These are phyloP conservation scores for Mucor saturninus DNA, from an alignment of 371 early-diverging fungal species.

Conservation along the genomic window DNA sequence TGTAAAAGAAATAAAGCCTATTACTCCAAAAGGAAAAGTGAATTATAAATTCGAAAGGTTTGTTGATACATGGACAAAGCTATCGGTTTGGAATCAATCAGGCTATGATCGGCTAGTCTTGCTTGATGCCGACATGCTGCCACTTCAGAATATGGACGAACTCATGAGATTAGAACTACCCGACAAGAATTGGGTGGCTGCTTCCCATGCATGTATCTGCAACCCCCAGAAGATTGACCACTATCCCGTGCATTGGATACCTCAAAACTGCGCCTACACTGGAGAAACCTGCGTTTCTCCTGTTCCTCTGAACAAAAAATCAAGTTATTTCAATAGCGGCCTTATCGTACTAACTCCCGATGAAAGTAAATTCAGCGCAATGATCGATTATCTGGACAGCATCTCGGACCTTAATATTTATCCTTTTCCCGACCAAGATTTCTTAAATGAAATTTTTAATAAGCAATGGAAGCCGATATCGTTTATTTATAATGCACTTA, in stretches of 20 bases:
- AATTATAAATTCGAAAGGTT: conserved; percentile 44
- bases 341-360: conserved; percentile 55
- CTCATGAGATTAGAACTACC: conserved; percentile 47
- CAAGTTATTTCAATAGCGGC: conserved; percentile 59
- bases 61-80: conserved; percentile 79
- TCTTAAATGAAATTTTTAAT: conserved; percentile 55
- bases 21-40: conserved; percentile 78
- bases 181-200: conserved; percentile 40
- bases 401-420: conserved; percentile 36
- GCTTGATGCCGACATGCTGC: conserved; percentile 89
- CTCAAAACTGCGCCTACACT: conserved; percentile 54
- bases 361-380: conserved; percentile 24
- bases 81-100: conserved; percentile 78
- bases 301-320: background rate
- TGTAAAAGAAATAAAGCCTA: conserved; percentile 65
- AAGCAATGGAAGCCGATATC: conserved; percentile 42
- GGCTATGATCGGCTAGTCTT: conserved; percentile 72
- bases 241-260: conserved; percentile 53
- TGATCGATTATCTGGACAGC: conserved; percentile 28
- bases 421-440: conserved; percentile 62
- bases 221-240: conserved; percentile 43
- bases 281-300: conserved; percentile 13
- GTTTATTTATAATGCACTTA: conserved; percentile 60
- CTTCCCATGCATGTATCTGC: conserved; percentile 56
- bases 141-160: conserved; percentile 79